phyloP scores from a whole-genome alignment of 2,329 filamentous ascomycete species.

The Arthrobotrys sinensis region DNA sequence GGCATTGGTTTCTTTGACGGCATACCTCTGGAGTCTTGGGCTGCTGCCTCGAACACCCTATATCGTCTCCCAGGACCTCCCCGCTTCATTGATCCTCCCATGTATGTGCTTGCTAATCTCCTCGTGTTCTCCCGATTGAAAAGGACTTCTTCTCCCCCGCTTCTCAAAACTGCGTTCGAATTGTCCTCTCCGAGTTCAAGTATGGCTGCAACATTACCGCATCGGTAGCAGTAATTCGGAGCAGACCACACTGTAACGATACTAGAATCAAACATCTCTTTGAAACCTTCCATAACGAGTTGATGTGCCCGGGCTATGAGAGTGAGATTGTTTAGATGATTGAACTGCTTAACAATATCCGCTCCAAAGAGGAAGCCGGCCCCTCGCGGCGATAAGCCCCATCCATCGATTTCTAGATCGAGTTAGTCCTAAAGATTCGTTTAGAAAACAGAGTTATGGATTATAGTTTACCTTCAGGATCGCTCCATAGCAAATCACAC shows the following conservation, averaged over 20 bases:
- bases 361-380: slow-evolving; percentile 96
- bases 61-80: slow-evolving; percentile 89
- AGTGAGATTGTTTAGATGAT: slow-evolving; percentile 91
- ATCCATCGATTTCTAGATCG: slow-evolving; percentile 85
- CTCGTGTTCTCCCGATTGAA: slow-evolving; percentile 70
- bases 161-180: slow-evolving; percentile 76
- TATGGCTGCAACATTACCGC: slow-evolving; percentile 95
- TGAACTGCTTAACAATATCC: slow-evolving; percentile 96
- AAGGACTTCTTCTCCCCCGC: slow-evolving; percentile 78
- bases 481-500: slow-evolving; percentile 98
- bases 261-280: slow-evolving; percentile 96
- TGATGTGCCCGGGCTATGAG: slow-evolving; percentile 96
- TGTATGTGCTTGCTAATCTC: slow-evolving; percentile 67
- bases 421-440: slow-evolving; percentile 8
- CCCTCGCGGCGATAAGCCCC: slow-evolving; percentile 93
- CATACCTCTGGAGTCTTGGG: slow-evolving; percentile 96
- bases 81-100: slow-evolving; percentile 69
- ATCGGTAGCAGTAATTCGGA: slow-evolving; percentile 96
- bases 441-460: neutral
- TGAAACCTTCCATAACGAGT: slow-evolving; percentile 99
- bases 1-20: slow-evolving; percentile 98
- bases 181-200: slow-evolving; percentile 92
- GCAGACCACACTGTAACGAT: slow-evolving; percentile 99
- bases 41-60: slow-evolving; percentile 94
- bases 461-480: slow-evolving; percentile 77